Evolutionary conservation across 73 alveolate species (phyloP).

Genomic region (Paramecium primaurelia): DNA sequence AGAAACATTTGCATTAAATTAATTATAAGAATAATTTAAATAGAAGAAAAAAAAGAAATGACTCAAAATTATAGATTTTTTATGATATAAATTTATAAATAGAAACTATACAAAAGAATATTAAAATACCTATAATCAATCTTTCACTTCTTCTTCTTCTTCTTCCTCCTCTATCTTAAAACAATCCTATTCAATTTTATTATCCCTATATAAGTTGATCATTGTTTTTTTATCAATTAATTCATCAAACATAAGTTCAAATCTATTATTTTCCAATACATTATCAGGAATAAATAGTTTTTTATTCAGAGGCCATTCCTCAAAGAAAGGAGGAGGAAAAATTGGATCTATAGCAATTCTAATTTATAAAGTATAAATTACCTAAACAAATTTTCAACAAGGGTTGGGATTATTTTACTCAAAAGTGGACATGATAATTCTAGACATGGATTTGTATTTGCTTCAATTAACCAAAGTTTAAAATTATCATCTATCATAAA

Average conservation of each 20-base stretch:
- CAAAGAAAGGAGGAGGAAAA: slow-evolving; percentile 57
- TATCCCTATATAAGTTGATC: slow-evolving; percentile 33
- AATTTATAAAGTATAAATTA: background rate
- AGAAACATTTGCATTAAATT: slow-evolving; percentile 36
- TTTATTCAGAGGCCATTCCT: slow-evolving; percentile 50
- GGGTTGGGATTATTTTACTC: slow-evolving; percentile 46
- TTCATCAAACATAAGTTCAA: slow-evolving; percentile 56
- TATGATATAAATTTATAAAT: background rate
- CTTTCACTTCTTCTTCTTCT: slow-evolving; percentile 46
- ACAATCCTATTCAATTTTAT: slow-evolving; percentile 33
- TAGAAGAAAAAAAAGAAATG: background rate
- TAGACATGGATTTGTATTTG: slow-evolving; percentile 51
- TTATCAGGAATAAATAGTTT: slow-evolving; percentile 49
- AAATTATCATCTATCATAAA: slow-evolving; percentile 60
- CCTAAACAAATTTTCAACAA: slow-evolving; percentile 47
- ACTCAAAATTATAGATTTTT: background rate
- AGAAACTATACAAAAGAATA: background rate
- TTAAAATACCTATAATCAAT: background rate
- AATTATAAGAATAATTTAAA: background rate
- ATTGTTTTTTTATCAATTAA: slow-evolving; percentile 7
- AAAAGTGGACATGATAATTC: slow-evolving; percentile 57
- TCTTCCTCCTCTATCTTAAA: slow-evolving; percentile 53
- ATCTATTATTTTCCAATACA: slow-evolving; percentile 44
- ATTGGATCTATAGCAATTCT: slow-evolving; percentile 57
- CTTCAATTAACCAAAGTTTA: slow-evolving; percentile 47